Conservation (phyloP, 495 filamentous ascomycete genomes). For the Talaromyces nanjingensis region DNA sequence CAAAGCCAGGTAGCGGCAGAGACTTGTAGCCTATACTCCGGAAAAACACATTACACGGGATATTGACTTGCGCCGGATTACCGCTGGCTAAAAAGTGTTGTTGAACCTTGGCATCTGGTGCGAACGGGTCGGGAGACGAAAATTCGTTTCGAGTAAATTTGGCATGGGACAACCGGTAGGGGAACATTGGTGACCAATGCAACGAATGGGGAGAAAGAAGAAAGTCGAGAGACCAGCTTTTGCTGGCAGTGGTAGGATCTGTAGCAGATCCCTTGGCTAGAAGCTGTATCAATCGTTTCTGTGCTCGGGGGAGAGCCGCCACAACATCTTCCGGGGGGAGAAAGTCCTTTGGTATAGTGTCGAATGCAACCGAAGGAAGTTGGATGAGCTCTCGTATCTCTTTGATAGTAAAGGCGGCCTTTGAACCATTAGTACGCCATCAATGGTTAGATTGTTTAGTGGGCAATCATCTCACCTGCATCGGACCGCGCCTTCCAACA, state of each 20-base stretch:
- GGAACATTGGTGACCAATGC: conserved; percentile 37
- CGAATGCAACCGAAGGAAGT: conserved; percentile 65
- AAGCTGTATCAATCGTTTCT: conserved; percentile 71
- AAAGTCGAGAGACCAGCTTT: conserved; percentile 79
- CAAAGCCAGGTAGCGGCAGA: conserved; percentile 64
- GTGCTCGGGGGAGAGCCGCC: conserved; percentile 60
- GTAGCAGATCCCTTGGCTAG: conserved; percentile 63
- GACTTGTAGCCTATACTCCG: conserved; percentile 91
- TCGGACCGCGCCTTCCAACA: conserved; percentile 77
- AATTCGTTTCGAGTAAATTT: conserved; percentile 60
- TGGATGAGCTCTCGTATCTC: conserved; percentile 82
- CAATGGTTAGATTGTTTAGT: not conserved
- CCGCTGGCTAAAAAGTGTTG: conserved; percentile 29
- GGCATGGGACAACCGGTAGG: conserved; percentile 47
- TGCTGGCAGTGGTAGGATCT: conserved; percentile 37
- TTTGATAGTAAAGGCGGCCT: conserved; percentile 92
- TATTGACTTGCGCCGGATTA: conserved; percentile 42
- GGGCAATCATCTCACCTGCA: conserved; percentile 52
- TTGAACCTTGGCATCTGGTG: conserved; percentile 33
- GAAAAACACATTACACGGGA: conserved; percentile 64
- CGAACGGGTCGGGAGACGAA: conserved; percentile 37
- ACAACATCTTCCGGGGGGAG: conserved; percentile 51
- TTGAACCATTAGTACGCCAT: conserved; percentile 11
- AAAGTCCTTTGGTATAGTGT: conserved; percentile 55
- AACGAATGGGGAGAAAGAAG: conserved; percentile 70